phyloP scores from a whole-genome alignment of 176 grass and related monocot species.

The Oryza longistaminata region DNA sequence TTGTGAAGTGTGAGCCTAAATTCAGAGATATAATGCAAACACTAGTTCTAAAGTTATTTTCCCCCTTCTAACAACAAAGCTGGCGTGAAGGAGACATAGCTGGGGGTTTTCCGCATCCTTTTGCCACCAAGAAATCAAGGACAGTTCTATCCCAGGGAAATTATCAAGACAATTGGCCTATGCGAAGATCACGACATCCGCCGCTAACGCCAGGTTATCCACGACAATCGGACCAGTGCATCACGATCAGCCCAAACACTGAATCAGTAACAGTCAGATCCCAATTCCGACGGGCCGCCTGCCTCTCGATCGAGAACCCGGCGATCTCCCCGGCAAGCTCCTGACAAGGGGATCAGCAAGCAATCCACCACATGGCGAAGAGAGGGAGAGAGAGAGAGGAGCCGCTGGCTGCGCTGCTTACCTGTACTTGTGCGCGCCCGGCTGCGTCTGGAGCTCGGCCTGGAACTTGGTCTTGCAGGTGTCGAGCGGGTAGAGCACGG shows the following conservation, averaged over 20 bases:
- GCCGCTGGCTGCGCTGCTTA: background rate
- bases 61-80: background rate
- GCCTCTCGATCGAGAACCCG: background rate
- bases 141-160: constrained; percentile 16
- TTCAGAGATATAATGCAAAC: background rate
- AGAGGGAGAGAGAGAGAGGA: background rate
- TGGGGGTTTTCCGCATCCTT: background rate
- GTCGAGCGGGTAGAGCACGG: constrained; percentile 90
- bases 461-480: constrained; percentile 98
- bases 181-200: background rate
- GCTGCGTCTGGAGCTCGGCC: constrained; percentile 75
- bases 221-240: background rate
- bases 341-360: background rate
- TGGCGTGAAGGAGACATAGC: too few relatives aligned
- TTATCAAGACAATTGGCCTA: background rate
- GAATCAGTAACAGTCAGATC: constrained; percentile 5
- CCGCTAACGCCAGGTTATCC: background rate
- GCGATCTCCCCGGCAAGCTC: background rate
- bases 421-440: constrained; percentile 84
- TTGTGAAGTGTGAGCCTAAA: background rate
- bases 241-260: background rate
- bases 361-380: background rate
- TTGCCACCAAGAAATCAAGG: background rate
- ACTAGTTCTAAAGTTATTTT: background rate
- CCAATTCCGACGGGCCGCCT: background rate